Evolutionary conservation across 768 basidiomycete species (phyloP), one percentile per base, ranked within the genome.

Genomic region (Sarcodon aspratus): DNA sequence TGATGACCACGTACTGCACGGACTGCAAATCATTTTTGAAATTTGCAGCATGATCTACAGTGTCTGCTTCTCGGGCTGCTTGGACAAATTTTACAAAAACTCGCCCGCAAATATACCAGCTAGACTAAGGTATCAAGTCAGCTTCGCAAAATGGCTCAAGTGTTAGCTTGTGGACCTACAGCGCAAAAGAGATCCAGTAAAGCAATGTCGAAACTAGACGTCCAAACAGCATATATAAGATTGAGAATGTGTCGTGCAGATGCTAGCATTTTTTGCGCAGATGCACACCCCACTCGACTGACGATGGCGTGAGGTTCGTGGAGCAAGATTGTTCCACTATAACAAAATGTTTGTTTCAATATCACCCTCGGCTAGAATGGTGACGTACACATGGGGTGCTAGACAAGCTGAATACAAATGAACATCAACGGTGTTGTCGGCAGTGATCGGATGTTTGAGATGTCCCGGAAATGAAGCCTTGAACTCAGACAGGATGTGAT

Each of bases 241-340:
- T 86, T 79, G 38, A 87, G 65, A 36, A 84, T 77, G 1, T 74
- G 71, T 44, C 85, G 74, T 2, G 84, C 76, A 21, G 85, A 77
- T 1, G 73, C 74, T 7, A 87, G 65, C 32, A 87, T 79, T 57
- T 78, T 82, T 54, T 79, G 69, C 11, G 84, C 80, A 37, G 83
- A 86, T 37, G 78, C 69, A 55, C 85, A 88, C 34, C 76, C 75
- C 13, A 71, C 69, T 43, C 63, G 66, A 21, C 69, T 68, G 44
- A 82, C 68, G 50, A 77, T 74, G 13, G 85, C 83, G 57, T 86
- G 84, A 3, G 84, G 82, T 53, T 89, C 86, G 55, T 88, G 86
- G 37, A 89, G 64, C 15, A 86, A 67, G 46, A 89, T 81, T 11
- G 67, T 76, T 6, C 82, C 75, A 10, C 86, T 89, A 54, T 43